phyloP scores from a whole-genome alignment of 495 filamentous ascomycete species.

The Aspergillus ellipticus region DNA sequence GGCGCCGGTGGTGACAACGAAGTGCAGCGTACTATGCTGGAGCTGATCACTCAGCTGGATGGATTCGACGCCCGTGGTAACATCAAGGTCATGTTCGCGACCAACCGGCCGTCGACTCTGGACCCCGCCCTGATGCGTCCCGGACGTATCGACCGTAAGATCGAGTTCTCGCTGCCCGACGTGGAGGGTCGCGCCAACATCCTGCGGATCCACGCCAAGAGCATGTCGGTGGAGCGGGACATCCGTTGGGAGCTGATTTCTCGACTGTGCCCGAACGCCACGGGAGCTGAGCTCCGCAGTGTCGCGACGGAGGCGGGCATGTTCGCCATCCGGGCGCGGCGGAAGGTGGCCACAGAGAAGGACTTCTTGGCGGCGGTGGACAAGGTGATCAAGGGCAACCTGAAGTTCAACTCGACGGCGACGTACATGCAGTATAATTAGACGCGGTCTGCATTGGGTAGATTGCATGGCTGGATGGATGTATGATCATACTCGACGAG shows the following conservation, averaged over 20 bases:
- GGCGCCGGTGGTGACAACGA: conserved; percentile 98
- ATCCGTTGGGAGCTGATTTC: conserved; percentile 99
- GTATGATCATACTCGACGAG: conserved; percentile 24
- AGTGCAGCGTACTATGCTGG: conserved; percentile 98
- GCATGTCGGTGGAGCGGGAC: conserved; percentile 97
- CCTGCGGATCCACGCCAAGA: conserved; percentile 97
- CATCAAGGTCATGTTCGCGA: conserved; percentile 99
- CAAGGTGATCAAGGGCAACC: conserved; percentile 98
- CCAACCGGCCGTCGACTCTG: conserved; percentile 91
- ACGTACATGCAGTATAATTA: conserved; percentile 99
- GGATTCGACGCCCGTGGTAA: conserved; percentile 97
- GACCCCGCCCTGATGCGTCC: conserved; percentile 97
- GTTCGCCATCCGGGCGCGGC: conserved; percentile 94
- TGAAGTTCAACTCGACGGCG: conserved; percentile 99
- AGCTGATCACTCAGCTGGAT: conserved; percentile 96
- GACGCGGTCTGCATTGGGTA: conserved; percentile 16
- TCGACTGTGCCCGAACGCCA: conserved; percentile 92
- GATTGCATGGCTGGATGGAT: conserved; percentile 21
- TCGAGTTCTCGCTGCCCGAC: conserved; percentile 96
- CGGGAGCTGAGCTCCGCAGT: conserved; percentile 88
- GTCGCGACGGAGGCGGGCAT: conserved; percentile 99
- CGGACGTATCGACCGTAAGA: conserved; percentile 97
- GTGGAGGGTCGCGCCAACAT: conserved; percentile 97
- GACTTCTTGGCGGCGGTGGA: conserved; percentile 97
- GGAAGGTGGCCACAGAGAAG: conserved; percentile 99